Conservation (phyloP, 345 rosid species). For the Jatropha curcas region DNA sequence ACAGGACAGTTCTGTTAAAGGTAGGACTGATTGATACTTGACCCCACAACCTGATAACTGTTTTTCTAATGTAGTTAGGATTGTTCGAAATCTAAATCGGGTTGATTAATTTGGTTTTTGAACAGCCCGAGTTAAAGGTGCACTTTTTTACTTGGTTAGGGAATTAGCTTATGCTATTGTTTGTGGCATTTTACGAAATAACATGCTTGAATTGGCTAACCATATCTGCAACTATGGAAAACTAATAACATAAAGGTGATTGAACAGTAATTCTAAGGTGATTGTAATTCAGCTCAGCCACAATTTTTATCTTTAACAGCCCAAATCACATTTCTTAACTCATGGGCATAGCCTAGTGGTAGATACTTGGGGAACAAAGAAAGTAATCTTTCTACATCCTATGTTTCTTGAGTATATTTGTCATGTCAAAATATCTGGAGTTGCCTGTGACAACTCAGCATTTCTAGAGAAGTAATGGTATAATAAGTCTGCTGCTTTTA, state of each 20-base stretch:
- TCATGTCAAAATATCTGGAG: not conserved
- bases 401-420: not conserved
- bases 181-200: not conserved
- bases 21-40: no score
- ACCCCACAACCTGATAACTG: no score
- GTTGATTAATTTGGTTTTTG: no score
- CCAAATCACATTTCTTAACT: no score
- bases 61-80: no score
- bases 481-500: not conserved
- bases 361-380: no score
- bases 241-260: not conserved
- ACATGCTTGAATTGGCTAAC: not conserved
- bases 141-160: not conserved
- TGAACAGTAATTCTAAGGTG: not conserved
- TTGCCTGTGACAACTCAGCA: not conserved
- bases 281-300: no score
- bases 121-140: no score
- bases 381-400: not conserved
- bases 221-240: not conserved
- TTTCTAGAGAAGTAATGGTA: not conserved
- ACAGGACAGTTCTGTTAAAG: no score
- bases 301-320: not conserved
- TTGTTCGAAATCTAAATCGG: no score
- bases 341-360: no score
- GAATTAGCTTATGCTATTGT: not conserved